Conservation (phyloP, 768 basidiomycete species). For the Polyporus arcularius region DNA sequence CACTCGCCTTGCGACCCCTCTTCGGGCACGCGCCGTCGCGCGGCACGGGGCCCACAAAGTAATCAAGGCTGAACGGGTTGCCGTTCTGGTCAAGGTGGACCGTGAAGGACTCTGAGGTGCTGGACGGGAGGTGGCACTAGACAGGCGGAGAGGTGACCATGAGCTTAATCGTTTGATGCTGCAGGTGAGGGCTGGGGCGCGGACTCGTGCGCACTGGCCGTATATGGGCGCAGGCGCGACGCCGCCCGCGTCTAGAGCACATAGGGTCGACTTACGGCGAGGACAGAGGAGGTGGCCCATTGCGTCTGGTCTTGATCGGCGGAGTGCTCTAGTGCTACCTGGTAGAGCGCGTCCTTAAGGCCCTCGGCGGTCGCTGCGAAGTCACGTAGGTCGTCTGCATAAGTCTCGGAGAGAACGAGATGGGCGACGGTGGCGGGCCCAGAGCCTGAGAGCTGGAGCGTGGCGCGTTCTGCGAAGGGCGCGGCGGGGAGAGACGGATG, state of each 20-base stretch:
- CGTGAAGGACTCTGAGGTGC: slow-evolving; percentile 55
- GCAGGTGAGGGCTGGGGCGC: neutral
- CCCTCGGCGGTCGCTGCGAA: slow-evolving; percentile 43
- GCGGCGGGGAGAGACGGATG: slow-evolving; percentile 41
- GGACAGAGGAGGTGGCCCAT: slow-evolving; percentile 64
- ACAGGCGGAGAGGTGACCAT: slow-evolving; percentile 6
- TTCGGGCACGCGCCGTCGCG: slow-evolving; percentile 65
- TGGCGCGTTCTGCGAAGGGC: slow-evolving; percentile 46
- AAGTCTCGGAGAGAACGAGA: slow-evolving; percentile 37
- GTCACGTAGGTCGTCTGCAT: slow-evolving; percentile 48
- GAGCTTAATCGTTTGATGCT: slow-evolving; percentile 1
- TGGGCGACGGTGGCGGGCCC: slow-evolving; percentile 20
- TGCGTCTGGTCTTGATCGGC: slow-evolving; percentile 43
- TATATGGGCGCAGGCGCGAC: slow-evolving; percentile 1
- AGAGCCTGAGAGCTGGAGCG: slow-evolving; percentile 36
- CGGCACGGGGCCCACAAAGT: slow-evolving; percentile 69
- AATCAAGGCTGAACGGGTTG: slow-evolving; percentile 66
- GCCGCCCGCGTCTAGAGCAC: slow-evolving; percentile 4
- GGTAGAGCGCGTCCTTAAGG: slow-evolving; percentile 54
- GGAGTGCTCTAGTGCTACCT: slow-evolving; percentile 63
- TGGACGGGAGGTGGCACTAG: slow-evolving; percentile 68
- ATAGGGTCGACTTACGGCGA: slow-evolving; percentile 45
- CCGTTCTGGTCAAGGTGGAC: slow-evolving; percentile 51
- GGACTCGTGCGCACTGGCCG: slow-evolving; percentile 1
- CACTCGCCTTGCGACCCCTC: slow-evolving; percentile 11